Evolutionary conservation across 179 eudicot genomes (phyloP).

Genomic region (Gypsophila paniculata): DNA sequence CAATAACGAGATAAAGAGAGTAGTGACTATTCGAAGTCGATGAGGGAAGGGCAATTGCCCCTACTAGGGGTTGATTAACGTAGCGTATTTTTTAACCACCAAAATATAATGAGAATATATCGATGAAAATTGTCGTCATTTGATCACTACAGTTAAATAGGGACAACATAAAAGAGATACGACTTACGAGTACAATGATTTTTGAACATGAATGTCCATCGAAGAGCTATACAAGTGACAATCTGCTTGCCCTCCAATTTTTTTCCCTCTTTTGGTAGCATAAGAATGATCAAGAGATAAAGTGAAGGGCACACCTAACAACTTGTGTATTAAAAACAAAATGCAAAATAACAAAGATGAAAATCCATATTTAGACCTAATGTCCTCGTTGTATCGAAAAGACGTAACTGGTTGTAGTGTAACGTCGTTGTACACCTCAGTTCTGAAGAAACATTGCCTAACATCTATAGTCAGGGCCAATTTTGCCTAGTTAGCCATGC

Average conservation of each 20-base stretch:
- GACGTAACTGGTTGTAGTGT: not conserved
- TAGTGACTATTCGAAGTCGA: too few species aligned
- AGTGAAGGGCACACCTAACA: conserved; percentile 2
- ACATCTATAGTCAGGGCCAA: not conserved
- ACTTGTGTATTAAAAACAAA: conserved; percentile 12
- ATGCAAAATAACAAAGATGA: conserved; percentile 8
- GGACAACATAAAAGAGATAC: not conserved
- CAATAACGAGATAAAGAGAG: too few species aligned
- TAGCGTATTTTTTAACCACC: not conserved
- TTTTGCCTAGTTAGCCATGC: not conserved
- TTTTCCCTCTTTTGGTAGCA: conserved; percentile 19
- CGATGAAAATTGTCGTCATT: not conserved
- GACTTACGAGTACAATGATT: not conserved
- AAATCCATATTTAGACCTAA: not conserved
- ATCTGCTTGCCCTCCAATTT: not conserved
- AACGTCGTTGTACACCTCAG: not conserved
- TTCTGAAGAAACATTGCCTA: too few species aligned
- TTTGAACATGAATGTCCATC: not conserved
- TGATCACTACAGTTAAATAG: not conserved
- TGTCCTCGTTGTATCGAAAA: not conserved
- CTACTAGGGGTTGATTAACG: too few species aligned
- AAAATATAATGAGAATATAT: not conserved
- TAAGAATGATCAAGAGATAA: not conserved
- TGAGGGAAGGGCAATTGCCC: too few species aligned
- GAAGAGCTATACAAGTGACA: conserved; percentile 3